Evolutionary conservation across 75 land plant genomes (phyloP).

Genomic region (Cryptomeria japonica): DNA sequence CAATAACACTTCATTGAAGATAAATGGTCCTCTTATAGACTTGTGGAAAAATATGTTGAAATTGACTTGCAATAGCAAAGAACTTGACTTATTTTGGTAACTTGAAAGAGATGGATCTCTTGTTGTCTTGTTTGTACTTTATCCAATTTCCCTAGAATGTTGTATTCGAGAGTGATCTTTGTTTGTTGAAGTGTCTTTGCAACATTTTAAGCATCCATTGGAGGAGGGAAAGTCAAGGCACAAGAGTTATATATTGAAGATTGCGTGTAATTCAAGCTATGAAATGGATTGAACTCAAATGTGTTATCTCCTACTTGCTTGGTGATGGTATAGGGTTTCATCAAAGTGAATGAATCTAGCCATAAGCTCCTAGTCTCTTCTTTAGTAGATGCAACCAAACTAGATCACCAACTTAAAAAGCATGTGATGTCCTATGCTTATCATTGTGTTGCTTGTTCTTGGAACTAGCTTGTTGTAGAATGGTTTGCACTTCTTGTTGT

Average conservation of each 20-base stretch:
- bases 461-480: not conserved
- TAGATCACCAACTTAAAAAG: not conserved
- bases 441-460: not conserved
- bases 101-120: not conserved
- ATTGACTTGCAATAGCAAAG: no score
- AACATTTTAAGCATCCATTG: slow-evolving; percentile 40
- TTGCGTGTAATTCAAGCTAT: not conserved
- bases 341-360: not conserved
- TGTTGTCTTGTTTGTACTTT: not conserved
- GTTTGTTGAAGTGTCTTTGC: not conserved
- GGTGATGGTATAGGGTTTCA: not conserved
- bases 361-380: not conserved
- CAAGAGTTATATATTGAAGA: not conserved
- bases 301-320: not conserved
- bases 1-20: no score
- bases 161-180: not conserved
- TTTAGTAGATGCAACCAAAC: not conserved
- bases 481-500: not conserved
- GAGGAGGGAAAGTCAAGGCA: slow-evolving; percentile 19
- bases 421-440: not conserved
- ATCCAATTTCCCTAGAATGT: not conserved
- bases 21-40: no score
- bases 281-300: not conserved
- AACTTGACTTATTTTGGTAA: no score
- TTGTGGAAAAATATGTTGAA: no score